Evolutionary conservation across 768 basidiomycete species (phyloP).

Genomic region (Sistotremastrum suecicum): DNA sequence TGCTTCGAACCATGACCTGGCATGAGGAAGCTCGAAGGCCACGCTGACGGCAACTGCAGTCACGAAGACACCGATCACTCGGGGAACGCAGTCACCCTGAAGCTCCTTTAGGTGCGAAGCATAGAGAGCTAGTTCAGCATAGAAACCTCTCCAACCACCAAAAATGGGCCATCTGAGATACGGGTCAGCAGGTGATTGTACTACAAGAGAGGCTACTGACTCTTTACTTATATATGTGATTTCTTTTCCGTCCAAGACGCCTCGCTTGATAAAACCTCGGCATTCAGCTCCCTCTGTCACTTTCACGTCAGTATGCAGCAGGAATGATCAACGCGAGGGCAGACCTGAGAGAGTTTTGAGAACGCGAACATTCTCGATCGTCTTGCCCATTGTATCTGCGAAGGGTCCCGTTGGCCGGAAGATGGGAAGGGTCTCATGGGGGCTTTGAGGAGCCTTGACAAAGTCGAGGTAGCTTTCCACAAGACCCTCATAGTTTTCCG

Average conservation of each 20-base stretch:
- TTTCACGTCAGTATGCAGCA: not conserved
- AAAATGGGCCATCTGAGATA: not conserved
- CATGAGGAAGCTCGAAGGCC: constrained; percentile 42
- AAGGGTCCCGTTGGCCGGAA: too few relatives aligned
- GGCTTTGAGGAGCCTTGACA: too few relatives aligned
- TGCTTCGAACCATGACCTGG: constrained; percentile 48
- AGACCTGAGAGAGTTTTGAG: too few relatives aligned
- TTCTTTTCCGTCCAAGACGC: not conserved
- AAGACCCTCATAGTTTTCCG: too few relatives aligned
- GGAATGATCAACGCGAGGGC: too few relatives aligned
- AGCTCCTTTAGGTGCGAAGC: constrained; percentile 27
- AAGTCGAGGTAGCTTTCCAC: too few relatives aligned
- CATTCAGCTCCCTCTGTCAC: constrained; percentile 2
- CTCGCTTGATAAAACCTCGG: not conserved
- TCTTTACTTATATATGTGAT: constrained; percentile 3
- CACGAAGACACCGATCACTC: constrained; percentile 35
- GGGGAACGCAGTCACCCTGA: constrained; percentile 39
- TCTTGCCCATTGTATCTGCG: too few relatives aligned
- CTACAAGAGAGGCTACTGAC: not conserved
- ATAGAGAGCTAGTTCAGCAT: constrained; percentile 20
- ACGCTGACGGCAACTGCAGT: constrained; percentile 23
- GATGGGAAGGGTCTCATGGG: too few relatives aligned
- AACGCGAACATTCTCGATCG: too few relatives aligned
- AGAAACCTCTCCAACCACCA: constrained; percentile 22
- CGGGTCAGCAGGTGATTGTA: not conserved